Base-by-base conservation (phyloP, 2,329 filamentous ascomycete genomes). In the Colletotrichum incanum region DNA sequence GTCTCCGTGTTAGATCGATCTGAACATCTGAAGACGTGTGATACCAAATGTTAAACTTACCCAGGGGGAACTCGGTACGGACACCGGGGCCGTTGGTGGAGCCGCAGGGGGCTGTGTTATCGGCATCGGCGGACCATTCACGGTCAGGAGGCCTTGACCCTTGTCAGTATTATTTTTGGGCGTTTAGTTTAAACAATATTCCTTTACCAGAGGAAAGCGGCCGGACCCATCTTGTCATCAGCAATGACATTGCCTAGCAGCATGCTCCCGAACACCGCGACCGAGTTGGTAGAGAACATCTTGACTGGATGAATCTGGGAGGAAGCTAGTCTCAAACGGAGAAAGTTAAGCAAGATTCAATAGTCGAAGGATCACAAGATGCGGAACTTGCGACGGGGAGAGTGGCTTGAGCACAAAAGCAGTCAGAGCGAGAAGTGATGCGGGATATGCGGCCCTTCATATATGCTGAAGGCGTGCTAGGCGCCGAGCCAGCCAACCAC, bases 51-150 rank as follows among this genome's bases (percentile, higher is more conserved):
- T 11, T 6, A 11, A 34, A 78, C 83, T 72, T 77, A 89, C 87
- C 80, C 28, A 92, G 75, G 31, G 90, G 90, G 73, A 91, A 91
- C 5, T 84, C 77, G 0, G 88, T 91, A 66, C 90, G 82, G 73
- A 88, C 88, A 0, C 79, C 80, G 3, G 84, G 81, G 1, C 82
- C 80, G 20, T 83, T 81, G 14, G 81, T 79, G 14, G 88, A 89
- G 64, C 90, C 89, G 76, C 90, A 92, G 0, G 90, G 90, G 8
- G 85, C 82, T 6, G 78, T 87, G 75, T 91, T 91, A 76, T 91
- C 89, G 47, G 84, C 79, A 16, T 83, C 82, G 39, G 85, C 86
- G 61, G 82, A 82, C 89, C 89, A 92, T 50, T 82, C 80, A 63
- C 89, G 83, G 78, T 91, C 89, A 18, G 83, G 77, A 5, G 89